phyloP scores from a whole-genome alignment of 345 rosid genomes.

The Eucalyptus sp. region DNA sequence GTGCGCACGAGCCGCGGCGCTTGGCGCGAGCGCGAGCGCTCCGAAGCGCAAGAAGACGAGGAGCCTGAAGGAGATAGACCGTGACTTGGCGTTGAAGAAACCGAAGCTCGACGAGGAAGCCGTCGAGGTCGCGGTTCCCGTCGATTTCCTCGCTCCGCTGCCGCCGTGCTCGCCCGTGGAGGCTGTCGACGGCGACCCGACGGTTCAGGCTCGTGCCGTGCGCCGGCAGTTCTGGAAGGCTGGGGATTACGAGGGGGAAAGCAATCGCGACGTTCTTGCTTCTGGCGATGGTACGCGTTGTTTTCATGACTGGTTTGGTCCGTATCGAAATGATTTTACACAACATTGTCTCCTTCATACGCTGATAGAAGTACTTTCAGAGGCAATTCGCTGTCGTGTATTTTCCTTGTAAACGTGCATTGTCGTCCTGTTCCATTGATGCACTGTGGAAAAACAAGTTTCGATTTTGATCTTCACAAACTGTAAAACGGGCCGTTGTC shows the following conservation, averaged over 20 bases:
- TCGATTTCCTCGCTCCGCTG: background rate
- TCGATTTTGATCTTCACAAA: background rate
- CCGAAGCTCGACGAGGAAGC: background rate
- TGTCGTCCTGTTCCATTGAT: background rate
- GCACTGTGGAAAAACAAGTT: background rate
- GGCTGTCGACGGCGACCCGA: background rate
- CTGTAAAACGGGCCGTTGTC: background rate
- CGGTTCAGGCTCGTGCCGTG: background rate
- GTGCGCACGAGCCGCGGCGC: background rate
- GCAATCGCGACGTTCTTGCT: background rate
- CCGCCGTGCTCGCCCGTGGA: background rate
- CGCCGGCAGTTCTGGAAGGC: slow-evolving; percentile 88
- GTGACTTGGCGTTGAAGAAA: background rate
- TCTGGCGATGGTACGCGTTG: background rate
- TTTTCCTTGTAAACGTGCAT: background rate
- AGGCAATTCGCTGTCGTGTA: background rate
- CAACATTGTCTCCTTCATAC: background rate
- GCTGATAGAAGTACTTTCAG: background rate
- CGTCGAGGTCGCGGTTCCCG: background rate
- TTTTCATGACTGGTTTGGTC: background rate
- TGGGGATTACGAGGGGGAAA: slow-evolving; percentile 60
- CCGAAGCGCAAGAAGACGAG: background rate
- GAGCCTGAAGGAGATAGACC: background rate
- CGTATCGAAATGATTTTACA: background rate
- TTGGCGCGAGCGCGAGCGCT: background rate